A percentile compares a stretch with the other conserved stretches of the same genome.
Evolutionary conservation across 805 yeast genomes (phyloP).

Genomic region (Pichia eremophila): DNA sequence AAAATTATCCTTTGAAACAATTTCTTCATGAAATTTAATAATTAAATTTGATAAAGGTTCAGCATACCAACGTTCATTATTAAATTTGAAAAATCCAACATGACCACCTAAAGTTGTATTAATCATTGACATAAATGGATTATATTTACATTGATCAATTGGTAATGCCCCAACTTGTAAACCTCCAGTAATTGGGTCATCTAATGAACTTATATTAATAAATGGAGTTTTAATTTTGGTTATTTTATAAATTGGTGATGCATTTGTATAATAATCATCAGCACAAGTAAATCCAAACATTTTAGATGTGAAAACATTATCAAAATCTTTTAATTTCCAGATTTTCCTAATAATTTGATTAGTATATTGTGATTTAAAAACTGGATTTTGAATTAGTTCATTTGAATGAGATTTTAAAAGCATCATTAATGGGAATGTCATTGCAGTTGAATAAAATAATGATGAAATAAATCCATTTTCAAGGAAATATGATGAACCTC

Average conservation of each 20-base stretch:
- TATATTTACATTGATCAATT: slow-evolving; percentile 34
- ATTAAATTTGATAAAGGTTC: slow-evolving; percentile 38
- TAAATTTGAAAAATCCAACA: slow-evolving; percentile 61
- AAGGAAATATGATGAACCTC: slow-evolving; percentile 37
- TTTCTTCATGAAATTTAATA: slow-evolving; percentile 13
- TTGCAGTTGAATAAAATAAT: slow-evolving; percentile 38
- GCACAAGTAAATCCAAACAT: slow-evolving; percentile 58
- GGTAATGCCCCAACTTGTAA: slow-evolving; percentile 37
- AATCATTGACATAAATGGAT: slow-evolving; percentile 52
- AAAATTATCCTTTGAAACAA: slow-evolving; percentile 6
- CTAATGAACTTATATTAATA: slow-evolving; percentile 52
- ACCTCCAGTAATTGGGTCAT: slow-evolving; percentile 65
- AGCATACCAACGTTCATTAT: slow-evolving; percentile 60
- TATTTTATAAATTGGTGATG: slow-evolving; percentile 47
- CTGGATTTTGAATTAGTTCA: slow-evolving; percentile 25
- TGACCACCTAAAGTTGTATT: slow-evolving; percentile 72
- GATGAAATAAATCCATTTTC: slow-evolving; percentile 34
- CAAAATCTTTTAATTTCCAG: slow-evolving; percentile 45
- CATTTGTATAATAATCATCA: slow-evolving; percentile 54
- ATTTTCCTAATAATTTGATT: slow-evolving; percentile 13
- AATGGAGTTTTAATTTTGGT: slow-evolving; percentile 51
- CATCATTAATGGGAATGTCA: slow-evolving; percentile 38
- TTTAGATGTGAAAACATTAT: slow-evolving; percentile 53
- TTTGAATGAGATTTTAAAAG: slow-evolving; percentile 35
- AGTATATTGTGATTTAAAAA: slow-evolving; percentile 16